Evolutionary conservation across 116 monocot genomes (phyloP), one percentile per base, ranked within the genome.

Genomic region (Posidonia oceanica): DNA sequence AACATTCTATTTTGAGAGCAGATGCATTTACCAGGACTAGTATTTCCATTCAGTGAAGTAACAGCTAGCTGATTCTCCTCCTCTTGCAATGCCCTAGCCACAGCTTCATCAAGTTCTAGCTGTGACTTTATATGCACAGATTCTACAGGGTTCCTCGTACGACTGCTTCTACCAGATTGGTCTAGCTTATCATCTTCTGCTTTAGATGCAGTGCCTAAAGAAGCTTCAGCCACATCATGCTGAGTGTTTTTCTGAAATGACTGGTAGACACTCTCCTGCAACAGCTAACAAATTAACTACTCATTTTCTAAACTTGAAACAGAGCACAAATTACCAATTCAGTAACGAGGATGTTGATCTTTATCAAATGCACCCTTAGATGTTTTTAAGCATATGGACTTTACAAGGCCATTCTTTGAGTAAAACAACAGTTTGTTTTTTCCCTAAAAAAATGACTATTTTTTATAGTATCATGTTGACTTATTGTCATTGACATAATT

Each of bases 11-110:
- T 41, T 17, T 12, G 3, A 17, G 36, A 68, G 44, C n/a, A 37
- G 3, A 21, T 23, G 23, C 3, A 17, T 36, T 11, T 68, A 68
- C 68, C 68, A 18, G 39, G 57, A 57, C 36, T 68, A 61, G 40
- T 56, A 74, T 17, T 55, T 52, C 73, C 77, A 72, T 64, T 52
- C 39, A 84, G 12, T 13, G 79, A 88, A 76, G 78, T 61, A 63
- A 54, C 75, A 61, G 80, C 69, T 73, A 84, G 58, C 42, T 79
- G 78, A 63, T 83, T 67, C 71, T 93, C 93, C 56, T 70, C 8
- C 62, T 89, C 81, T 56, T 87, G 89, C 75, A 93, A 37, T 38
- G 87, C 83, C 74, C 78, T 85, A 36, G 93, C 93, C 17, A 83
- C 64, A 68, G 85, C 84, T 83, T 93, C 93, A 76, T 89, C 89